A percentile compares a stretch with the other conserved stretches of the same genome.
Conservation (phyloP, 106 monocot species). For the Narthecium ossifragum region DNA sequence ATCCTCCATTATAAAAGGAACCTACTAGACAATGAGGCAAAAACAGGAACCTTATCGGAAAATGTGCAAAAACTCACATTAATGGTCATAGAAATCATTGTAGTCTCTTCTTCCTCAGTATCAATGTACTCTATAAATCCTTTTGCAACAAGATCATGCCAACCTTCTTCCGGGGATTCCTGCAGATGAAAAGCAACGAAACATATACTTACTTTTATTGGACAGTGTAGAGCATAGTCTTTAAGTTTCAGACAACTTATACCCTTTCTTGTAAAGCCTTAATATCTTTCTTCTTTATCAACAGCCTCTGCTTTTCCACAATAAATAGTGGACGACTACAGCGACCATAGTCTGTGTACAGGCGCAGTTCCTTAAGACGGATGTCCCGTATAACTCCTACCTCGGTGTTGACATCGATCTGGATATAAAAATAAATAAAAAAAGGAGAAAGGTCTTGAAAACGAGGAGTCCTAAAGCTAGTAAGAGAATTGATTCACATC, state of each 20-base stretch:
- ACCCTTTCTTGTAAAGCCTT: conserved; percentile 85
- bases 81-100: conserved; percentile 99
- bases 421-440: neutral
- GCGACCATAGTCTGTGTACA: conserved; percentile 92
- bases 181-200: conserved; percentile 6
- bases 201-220: neutral
- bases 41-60: too few relatives aligned
- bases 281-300: conserved; percentile 91
- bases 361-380: conserved; percentile 81
- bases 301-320: conserved; percentile 85
- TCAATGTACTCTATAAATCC: conserved; percentile 96
- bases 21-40: too few relatives aligned
- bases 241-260: neutral
- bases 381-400: conserved; percentile 93
- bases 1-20: too few relatives aligned
- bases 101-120: conserved; percentile 97
- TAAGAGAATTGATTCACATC: too few relatives aligned
- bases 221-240: neutral
- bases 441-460: neutral
- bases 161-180: conserved; percentile 92
- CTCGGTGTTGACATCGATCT: conserved; percentile 96
- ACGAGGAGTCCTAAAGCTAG: too few relatives aligned
- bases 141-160: conserved; percentile 95
- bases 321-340: conserved; percentile 97
- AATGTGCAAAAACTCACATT: conserved; percentile 77